These are phyloP conservation scores for Phytophthora uliginosa DNA, from an alignment of 352 stramenopile genomes.

Conservation along the genomic window DNA sequence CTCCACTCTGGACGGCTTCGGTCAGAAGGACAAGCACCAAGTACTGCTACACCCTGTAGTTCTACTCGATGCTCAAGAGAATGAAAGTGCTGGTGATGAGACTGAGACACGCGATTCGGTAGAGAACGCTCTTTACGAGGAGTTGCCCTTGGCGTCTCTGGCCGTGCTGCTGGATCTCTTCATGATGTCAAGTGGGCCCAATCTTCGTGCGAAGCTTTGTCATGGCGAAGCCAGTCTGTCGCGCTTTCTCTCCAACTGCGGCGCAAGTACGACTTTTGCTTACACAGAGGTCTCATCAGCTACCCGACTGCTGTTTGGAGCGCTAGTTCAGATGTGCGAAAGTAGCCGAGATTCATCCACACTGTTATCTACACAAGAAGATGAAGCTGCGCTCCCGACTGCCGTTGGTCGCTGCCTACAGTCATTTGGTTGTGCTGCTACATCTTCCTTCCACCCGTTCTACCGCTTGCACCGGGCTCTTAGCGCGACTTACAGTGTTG, in stretches of 20 bases:
- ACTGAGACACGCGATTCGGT: slow-evolving; percentile 8
- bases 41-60: slow-evolving; percentile 65
- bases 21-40: slow-evolving; percentile 82
- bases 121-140: slow-evolving; percentile 59
- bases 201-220: slow-evolving; percentile 78
- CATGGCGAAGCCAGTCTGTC: slow-evolving; percentile 69
- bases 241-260: slow-evolving; percentile 13
- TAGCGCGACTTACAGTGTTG: slow-evolving; percentile 2
- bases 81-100: neutral
- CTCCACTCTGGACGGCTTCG: slow-evolving; percentile 84
- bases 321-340: slow-evolving; percentile 42
- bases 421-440: slow-evolving; percentile 29
- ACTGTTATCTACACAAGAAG: neutral
- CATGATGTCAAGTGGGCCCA: slow-evolving; percentile 76
- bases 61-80: slow-evolving; percentile 16
- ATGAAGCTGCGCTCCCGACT: neutral
- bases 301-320: slow-evolving; percentile 50
- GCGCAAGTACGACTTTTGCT: neutral
- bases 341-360: neutral
- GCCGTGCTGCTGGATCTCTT: slow-evolving; percentile 74
- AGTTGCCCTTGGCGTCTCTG: slow-evolving; percentile 49
- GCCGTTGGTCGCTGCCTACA: slow-evolving; percentile 13
- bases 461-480: slow-evolving; percentile 51
- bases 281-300: slow-evolving; percentile 27
- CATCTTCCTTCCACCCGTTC: slow-evolving; percentile 72